A percentile compares a stretch with the other conserved stretches of the same genome.
These are phyloP conservation scores for Musa acuminata DNA, from an alignment of 176 grass and related monocot genomes.

Conservation along the genomic window DNA sequence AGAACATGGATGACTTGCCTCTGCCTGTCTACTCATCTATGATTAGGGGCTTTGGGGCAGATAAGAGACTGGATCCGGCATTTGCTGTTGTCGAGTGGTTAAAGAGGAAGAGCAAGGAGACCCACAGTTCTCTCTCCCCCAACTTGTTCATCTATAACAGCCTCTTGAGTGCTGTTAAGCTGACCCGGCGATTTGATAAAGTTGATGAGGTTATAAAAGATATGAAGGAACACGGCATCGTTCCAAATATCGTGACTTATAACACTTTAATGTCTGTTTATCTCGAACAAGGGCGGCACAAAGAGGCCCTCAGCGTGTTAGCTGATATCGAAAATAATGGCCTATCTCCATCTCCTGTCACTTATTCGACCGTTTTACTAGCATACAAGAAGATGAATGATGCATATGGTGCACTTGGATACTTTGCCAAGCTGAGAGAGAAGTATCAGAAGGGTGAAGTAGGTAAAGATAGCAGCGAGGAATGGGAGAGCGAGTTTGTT, in stretches of 20 bases:
- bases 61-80: slow-evolving; percentile 42
- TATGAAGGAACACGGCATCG: slow-evolving; percentile 50
- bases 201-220: slow-evolving; percentile 42
- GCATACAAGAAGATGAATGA: slow-evolving; percentile 65
- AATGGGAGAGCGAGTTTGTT: slow-evolving; percentile 52
- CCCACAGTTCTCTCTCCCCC: not conserved
- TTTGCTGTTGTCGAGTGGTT: slow-evolving; percentile 66
- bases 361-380: slow-evolving; percentile 53
- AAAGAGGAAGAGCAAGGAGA: slow-evolving; percentile 27
- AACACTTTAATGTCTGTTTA: slow-evolving; percentile 72
- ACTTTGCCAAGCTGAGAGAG: slow-evolving; percentile 51
- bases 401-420: slow-evolving; percentile 34
- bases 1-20: slow-evolving; percentile 39
- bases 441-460: slow-evolving; percentile 43
- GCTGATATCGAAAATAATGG: slow-evolving; percentile 35
- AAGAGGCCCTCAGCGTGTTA: slow-evolving; percentile 46
- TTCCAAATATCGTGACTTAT: slow-evolving; percentile 56
- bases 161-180: slow-evolving; percentile 60
- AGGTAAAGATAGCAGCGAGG: slow-evolving; percentile 23
- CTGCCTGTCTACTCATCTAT: slow-evolving; percentile 64
- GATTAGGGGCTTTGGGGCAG: slow-evolving; percentile 48
- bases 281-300: slow-evolving; percentile 42
- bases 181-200: slow-evolving; percentile 32
- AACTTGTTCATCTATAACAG: slow-evolving; percentile 84
- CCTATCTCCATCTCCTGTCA: slow-evolving; percentile 45